These are phyloP conservation scores for Solanum phureja DNA, from an alignment of 257 asterid genomes.

Conservation along the genomic window DNA sequence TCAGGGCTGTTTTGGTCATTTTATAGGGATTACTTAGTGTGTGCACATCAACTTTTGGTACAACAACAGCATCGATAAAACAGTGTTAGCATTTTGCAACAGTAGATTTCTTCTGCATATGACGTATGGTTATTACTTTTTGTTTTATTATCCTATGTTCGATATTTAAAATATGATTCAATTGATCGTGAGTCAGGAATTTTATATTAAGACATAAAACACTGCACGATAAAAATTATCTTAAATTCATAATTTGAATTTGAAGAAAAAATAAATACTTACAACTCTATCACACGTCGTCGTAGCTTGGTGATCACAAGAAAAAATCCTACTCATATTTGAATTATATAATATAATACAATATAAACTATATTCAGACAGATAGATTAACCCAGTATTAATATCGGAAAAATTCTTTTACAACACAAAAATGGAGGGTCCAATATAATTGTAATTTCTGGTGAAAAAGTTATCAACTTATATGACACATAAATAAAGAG, in stretches of 20 bases:
- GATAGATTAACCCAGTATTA: not conserved
- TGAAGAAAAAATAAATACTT: too few species aligned
- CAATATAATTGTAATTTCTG: not conserved
- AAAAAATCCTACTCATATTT: too few species aligned
- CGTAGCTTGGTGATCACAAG: too few species aligned
- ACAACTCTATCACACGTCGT: too few species aligned
- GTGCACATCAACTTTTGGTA: not conserved
- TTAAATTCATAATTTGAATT: too few species aligned
- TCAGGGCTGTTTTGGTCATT: not conserved
- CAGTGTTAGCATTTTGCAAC: slow-evolving; percentile 29
- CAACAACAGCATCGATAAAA: slow-evolving; percentile 23
- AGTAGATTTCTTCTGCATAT: slow-evolving; percentile 31
- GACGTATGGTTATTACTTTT: slow-evolving; percentile 6
- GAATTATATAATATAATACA: not conserved
- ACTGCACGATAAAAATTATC: too few species aligned
- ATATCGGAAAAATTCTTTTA: not conserved
- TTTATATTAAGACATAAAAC: too few species aligned
- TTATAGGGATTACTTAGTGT: not conserved
- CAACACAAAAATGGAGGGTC: not conserved
- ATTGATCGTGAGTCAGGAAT: not conserved
- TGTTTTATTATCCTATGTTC: not conserved
- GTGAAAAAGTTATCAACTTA: not conserved
- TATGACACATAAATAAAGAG: not conserved
- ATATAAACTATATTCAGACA: not conserved
- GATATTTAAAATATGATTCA: not conserved